phyloP scores from a whole-genome alignment of 345 rosid species.

The Alliaria petiolata region DNA sequence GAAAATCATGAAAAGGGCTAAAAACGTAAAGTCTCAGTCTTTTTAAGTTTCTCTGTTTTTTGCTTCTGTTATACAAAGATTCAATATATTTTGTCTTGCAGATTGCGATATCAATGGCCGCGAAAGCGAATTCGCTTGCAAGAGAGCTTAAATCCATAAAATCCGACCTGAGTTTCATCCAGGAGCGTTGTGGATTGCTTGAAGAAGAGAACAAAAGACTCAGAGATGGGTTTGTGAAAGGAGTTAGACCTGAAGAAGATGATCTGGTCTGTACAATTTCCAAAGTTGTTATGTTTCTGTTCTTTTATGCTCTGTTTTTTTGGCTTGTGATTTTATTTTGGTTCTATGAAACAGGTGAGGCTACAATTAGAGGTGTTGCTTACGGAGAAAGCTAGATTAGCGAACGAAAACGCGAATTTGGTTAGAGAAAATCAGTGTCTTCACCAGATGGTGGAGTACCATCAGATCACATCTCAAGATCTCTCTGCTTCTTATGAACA shows the following conservation, averaged over 20 bases:
- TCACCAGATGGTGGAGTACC: constrained; percentile 79
- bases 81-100: constrained; percentile 29
- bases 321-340: background rate
- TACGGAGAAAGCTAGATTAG: constrained; percentile 82
- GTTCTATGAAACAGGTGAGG: constrained; percentile 78
- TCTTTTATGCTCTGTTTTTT: background rate
- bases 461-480: constrained; percentile 74
- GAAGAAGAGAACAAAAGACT: constrained; percentile 91
- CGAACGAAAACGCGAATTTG: constrained; percentile 77
- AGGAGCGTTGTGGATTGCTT: constrained; percentile 68
- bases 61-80: background rate
- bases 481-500: constrained; percentile 76
- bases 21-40: constrained; percentile 47
- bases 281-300: background rate
- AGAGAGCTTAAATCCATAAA: constrained; percentile 69
- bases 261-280: constrained; percentile 53
- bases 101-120: constrained; percentile 86
- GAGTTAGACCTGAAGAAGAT: constrained; percentile 89
- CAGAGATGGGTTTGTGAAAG: constrained; percentile 63
- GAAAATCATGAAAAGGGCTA: constrained; percentile 60
- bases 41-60: background rate
- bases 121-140: constrained; percentile 74
- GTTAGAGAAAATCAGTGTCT: constrained; percentile 87
- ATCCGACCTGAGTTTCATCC: constrained; percentile 66
- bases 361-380: constrained; percentile 89